Conservation (phyloP, 768 basidiomycete genomes). For the Russula ochroleuca region DNA sequence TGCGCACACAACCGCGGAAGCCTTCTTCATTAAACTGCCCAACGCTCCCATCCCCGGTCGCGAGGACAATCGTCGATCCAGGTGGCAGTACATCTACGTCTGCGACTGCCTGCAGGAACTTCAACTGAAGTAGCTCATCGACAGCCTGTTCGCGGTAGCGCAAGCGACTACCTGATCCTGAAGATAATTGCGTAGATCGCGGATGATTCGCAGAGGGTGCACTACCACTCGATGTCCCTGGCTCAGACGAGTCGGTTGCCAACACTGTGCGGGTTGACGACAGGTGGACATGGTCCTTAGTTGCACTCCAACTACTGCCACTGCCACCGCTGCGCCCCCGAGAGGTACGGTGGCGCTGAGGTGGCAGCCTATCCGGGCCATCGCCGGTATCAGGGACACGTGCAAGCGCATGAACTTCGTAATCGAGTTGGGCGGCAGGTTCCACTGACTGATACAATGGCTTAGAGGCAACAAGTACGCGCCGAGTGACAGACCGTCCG, state of each 20-base stretch:
- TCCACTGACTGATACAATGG: conserved; percentile 83
- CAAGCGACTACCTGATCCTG: conserved; percentile 38
- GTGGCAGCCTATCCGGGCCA: conserved; percentile 51
- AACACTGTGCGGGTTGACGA: conserved; percentile 27
- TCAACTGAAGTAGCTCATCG: conserved; percentile 90
- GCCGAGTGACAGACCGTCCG: conserved; percentile 67
- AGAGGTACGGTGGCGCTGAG: conserved; percentile 32
- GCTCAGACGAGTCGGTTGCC: conserved; percentile 35
- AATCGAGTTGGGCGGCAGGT: conserved; percentile 64
- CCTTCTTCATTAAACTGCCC: conserved; percentile 93
- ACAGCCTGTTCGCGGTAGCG: conserved; percentile 89
- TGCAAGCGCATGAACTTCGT: conserved; percentile 65
- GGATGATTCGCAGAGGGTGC: conserved; percentile 26
- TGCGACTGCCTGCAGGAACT: conserved; percentile 82
- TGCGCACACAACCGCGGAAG: conserved; percentile 82
- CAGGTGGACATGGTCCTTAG: conserved; percentile 30
- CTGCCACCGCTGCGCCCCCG: conserved; percentile 25
- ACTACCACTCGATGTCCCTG: conserved; percentile 25
- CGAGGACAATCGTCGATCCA: conserved; percentile 79
- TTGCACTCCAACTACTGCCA: conserved; percentile 20
- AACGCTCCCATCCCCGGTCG: conserved; percentile 90
- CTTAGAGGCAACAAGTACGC: conserved; percentile 76
- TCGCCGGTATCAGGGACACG: conserved; percentile 67
- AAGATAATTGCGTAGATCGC: conserved; percentile 22
- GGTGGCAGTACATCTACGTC: conserved; percentile 59